phyloP scores from a whole-genome alignment of 2,329 filamentous ascomycete species.

The Xylariaceae sp. region DNA sequence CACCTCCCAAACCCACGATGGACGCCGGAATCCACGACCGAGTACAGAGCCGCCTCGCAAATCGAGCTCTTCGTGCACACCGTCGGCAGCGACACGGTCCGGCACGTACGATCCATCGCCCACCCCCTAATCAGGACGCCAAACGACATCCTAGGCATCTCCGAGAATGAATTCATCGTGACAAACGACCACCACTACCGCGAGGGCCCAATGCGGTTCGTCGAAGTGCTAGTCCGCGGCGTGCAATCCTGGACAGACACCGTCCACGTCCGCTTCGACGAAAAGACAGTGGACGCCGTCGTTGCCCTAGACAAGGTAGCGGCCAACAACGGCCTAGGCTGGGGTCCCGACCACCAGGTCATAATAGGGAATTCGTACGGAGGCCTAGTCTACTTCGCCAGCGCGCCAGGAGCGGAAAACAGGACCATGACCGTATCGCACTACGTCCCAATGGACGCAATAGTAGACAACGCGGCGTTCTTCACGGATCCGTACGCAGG shows the following conservation, averaged over 20 bases:
- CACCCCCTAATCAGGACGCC: slow-evolving; percentile 53
- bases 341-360: slow-evolving; percentile 42
- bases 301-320: slow-evolving; percentile 44
- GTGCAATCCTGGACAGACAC: slow-evolving; percentile 46
- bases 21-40: slow-evolving; percentile 23
- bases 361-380: slow-evolving; percentile 41
- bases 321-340: slow-evolving; percentile 55
- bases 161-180: slow-evolving; percentile 48
- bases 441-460: slow-evolving; percentile 40
- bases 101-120: slow-evolving; percentile 49
- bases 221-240: slow-evolving; percentile 44
- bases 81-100: slow-evolving; percentile 39
- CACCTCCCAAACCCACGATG: slow-evolving; percentile 50
- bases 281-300: slow-evolving; percentile 38
- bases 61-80: slow-evolving; percentile 56
- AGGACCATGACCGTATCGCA: slow-evolving; percentile 40
- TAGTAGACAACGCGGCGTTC: slow-evolving; percentile 56
- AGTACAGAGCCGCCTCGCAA: slow-evolving; percentile 45
- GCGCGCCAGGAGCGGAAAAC: slow-evolving; percentile 26
- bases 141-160: slow-evolving; percentile 52
- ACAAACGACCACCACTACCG: slow-evolving; percentile 58
- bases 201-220: slow-evolving; percentile 41
- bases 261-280: slow-evolving; percentile 42
- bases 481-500: slow-evolving; percentile 51
- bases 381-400: slow-evolving; percentile 45